A percentile compares a stretch with the other conserved stretches of the same genome.
phyloP scores from a whole-genome alignment of 108 stramenopile species.

The Cyclostephanos tholiformis region DNA sequence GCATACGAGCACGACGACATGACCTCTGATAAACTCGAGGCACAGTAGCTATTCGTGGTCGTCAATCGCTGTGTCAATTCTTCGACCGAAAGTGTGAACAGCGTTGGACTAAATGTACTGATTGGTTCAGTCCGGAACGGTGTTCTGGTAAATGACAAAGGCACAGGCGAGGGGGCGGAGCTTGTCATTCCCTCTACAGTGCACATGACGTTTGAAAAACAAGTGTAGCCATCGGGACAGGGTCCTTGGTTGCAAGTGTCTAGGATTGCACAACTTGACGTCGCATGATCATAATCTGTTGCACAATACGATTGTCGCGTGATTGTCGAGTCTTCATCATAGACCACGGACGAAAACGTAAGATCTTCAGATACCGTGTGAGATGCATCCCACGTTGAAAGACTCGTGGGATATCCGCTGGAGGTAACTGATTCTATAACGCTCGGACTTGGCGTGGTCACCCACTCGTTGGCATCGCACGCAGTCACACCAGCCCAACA shows the following conservation, averaged over 20 bases:
- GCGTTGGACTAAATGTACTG: conserved; percentile 12
- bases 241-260: conserved; percentile 20
- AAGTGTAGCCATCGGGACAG: conserved; percentile 28
- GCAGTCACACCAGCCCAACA: conserved; percentile 44
- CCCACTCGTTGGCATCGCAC: conserved; percentile 38
- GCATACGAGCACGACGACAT: conserved; percentile 32
- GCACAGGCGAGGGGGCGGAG: conserved; percentile 2
- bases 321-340: background rate
- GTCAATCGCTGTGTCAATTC: conserved; percentile 37
- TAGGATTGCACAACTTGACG: conserved; percentile 16
- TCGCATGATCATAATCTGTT: conserved; percentile 22
- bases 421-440: background rate
- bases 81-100: conserved; percentile 20
- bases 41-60: conserved; percentile 40
- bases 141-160: background rate
- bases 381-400: background rate
- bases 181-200: background rate
- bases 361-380: background rate
- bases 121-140: conserved; percentile 6
- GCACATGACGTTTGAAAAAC: conserved; percentile 24
- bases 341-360: background rate
- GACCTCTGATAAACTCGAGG: conserved; percentile 21
- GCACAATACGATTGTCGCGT: conserved; percentile 28
- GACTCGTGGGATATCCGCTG: background rate
- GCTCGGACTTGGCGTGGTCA: conserved; percentile 10